Percentiles rank a stretch among this genome's conserved stretches.
These are phyloP conservation scores for Mortierella sp. DNA, from an alignment of 371 early-diverging fungal species.

Conservation along the genomic window DNA sequence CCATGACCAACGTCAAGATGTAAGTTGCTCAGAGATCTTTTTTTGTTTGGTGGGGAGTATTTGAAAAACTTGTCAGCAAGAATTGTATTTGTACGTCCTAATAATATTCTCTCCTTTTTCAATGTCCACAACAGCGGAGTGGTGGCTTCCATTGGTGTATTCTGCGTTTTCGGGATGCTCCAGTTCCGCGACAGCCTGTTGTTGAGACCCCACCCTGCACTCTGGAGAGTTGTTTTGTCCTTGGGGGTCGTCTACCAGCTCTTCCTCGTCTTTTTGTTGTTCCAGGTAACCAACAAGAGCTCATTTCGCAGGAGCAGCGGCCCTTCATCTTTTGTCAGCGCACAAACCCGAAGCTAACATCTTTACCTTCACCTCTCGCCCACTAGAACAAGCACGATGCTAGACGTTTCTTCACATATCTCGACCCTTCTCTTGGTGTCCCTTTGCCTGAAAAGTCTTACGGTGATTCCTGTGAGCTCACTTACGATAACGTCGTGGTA, in stretches of 20 bases:
- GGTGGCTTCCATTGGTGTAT: conserved; percentile 74
- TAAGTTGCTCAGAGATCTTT: conserved; percentile 19
- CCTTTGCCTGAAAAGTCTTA: conserved; percentile 93
- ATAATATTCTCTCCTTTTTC: background rate
- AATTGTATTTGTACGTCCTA: background rate
- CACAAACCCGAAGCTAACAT: background rate
- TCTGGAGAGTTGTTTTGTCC: conserved; percentile 94
- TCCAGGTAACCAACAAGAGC: conserved; percentile 74
- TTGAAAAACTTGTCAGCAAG: background rate
- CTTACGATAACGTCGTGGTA: conserved; percentile 80
- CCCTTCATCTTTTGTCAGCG: background rate
- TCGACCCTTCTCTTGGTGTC: conserved; percentile 87
- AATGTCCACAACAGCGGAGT: conserved; percentile 63
- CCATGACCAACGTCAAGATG: conserved; percentile 58
- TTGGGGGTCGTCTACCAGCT: conserved; percentile 89
- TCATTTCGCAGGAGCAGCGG: background rate
- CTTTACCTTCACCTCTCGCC: background rate
- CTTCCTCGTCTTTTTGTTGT: conserved; percentile 88
- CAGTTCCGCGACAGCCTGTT: conserved; percentile 95
- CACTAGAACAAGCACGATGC: conserved; percentile 89
- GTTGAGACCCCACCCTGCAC: conserved; percentile 94
- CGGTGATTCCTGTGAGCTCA: conserved; percentile 90
- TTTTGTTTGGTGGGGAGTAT: background rate
- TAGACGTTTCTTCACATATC: conserved; percentile 80
- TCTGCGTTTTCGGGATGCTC: conserved; percentile 88